Conservation (phyloP, 148 eudicot species). For the Polygonum aviculare region DNA sequence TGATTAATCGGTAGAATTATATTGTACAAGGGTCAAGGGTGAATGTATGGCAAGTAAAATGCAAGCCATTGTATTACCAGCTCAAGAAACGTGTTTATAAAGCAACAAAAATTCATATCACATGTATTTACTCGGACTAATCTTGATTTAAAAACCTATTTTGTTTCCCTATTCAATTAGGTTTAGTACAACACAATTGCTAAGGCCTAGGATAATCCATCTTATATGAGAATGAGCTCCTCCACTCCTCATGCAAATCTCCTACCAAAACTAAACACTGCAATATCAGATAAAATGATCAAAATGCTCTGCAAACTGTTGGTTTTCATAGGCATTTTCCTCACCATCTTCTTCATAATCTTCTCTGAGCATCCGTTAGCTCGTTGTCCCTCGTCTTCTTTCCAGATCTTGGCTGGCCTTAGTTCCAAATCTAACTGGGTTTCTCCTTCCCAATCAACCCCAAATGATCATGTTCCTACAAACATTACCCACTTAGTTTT, state of each 20-base stretch:
- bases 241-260: background rate
- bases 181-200: background rate
- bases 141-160: background rate
- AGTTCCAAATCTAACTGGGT: conserved; percentile 1
- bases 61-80: background rate
- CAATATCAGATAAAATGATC: conserved; percentile 3
- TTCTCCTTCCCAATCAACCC: background rate
- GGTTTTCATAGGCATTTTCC: conserved; percentile 11
- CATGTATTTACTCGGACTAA: conserved; percentile 2
- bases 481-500: conserved; percentile 44
- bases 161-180: background rate
- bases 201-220: background rate
- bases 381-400: background rate
- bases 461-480: conserved; percentile 18
- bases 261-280: conserved; percentile 16
- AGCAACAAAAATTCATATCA: conserved; percentile 1
- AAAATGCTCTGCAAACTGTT: conserved; percentile 25
- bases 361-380: conserved; percentile 11
- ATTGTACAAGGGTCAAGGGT: too few species aligned
- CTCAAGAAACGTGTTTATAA: background rate
- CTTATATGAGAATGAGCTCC: background rate
- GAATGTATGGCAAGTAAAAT: background rate
- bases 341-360: conserved; percentile 24
- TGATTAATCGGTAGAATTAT: background rate
- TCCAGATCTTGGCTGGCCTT: background rate